Evolutionary conservation across 2,329 filamentous ascomycete genomes (phyloP).

Genomic region (Epichloe baconii): DNA sequence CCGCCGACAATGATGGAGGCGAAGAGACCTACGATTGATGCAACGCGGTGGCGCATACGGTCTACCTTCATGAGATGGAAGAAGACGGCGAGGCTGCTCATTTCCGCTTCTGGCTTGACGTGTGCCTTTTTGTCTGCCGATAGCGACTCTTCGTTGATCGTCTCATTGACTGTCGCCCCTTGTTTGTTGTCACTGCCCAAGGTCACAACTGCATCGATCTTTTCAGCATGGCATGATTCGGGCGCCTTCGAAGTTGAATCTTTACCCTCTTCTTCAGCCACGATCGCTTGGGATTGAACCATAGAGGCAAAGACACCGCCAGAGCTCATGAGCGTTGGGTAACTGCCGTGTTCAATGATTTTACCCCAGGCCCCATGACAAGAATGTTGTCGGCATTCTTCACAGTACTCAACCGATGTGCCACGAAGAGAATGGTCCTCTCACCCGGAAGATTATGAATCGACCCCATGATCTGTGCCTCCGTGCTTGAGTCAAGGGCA

Average conservation of each 20-base stretch:
- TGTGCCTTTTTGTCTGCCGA: background rate
- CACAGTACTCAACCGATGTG: conserved; percentile 5
- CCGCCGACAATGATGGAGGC: conserved; percentile 37
- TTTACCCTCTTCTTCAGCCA: background rate
- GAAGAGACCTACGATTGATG: background rate
- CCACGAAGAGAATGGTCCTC: conserved; percentile 2
- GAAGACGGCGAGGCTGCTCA: background rate
- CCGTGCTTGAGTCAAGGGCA: conserved; percentile 2
- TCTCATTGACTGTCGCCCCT: background rate
- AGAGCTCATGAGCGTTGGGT: background rate
- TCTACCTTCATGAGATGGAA: conserved; percentile 1
- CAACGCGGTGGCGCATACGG: background rate
- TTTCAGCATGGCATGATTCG: background rate
- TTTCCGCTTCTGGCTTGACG: conserved; percentile 17
- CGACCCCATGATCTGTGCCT: conserved; percentile 2
- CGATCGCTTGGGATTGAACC: background rate
- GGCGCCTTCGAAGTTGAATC: background rate
- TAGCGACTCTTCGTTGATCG: background rate
- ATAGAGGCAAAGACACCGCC: background rate
- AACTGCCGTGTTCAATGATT: conserved; percentile 1
- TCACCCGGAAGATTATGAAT: background rate
- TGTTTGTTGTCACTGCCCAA: background rate
- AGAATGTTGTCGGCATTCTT: conserved; percentile 14
- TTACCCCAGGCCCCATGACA: conserved; percentile 31
- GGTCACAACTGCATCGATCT: background rate